These are phyloP conservation scores for Ogataea pilisensis DNA, from an alignment of 805 yeast species.

Conservation along the genomic window DNA sequence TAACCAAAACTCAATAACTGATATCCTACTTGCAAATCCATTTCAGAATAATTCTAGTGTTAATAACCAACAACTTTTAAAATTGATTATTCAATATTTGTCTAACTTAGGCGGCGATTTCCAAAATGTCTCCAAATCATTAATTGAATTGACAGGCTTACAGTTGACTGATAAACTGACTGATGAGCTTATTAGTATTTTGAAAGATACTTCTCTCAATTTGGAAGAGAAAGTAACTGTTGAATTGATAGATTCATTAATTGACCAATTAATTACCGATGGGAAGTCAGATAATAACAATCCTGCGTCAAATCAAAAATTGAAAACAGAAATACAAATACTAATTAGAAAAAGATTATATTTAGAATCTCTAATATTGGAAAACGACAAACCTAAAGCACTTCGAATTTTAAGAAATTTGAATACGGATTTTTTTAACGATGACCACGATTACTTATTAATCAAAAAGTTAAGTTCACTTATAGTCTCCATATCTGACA, in stretches of 20 bases:
- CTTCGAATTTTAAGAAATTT: conserved; percentile 33
- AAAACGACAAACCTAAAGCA: conserved; percentile 31
- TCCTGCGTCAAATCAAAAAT: neutral
- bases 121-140: conserved; percentile 8
- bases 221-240: conserved; percentile 5
- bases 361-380: conserved; percentile 36
- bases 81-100: conserved; percentile 20
- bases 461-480: conserved; percentile 18
- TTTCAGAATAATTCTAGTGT: conserved; percentile 10
- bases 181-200: conserved; percentile 4
- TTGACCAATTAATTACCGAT: conserved; percentile 4
- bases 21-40: conserved; percentile 17
- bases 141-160: conserved; percentile 15
- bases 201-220: conserved; percentile 5
- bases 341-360: conserved; percentile 38
- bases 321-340: conserved; percentile 23
- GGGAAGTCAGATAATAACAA: neutral
- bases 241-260: conserved; percentile 2
- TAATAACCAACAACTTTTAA: conserved; percentile 18
- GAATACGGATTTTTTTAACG: conserved; percentile 21
- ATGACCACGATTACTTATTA: conserved; percentile 5
- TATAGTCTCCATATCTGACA: conserved; percentile 28
- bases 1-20: neutral
- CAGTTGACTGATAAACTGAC: conserved; percentile 12
- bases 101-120: conserved; percentile 15